A percentile compares a stretch with the other conserved stretches of the same genome.
Evolutionary conservation across 768 basidiomycete species (phyloP).

Genomic region (Mycena kentingensis): DNA sequence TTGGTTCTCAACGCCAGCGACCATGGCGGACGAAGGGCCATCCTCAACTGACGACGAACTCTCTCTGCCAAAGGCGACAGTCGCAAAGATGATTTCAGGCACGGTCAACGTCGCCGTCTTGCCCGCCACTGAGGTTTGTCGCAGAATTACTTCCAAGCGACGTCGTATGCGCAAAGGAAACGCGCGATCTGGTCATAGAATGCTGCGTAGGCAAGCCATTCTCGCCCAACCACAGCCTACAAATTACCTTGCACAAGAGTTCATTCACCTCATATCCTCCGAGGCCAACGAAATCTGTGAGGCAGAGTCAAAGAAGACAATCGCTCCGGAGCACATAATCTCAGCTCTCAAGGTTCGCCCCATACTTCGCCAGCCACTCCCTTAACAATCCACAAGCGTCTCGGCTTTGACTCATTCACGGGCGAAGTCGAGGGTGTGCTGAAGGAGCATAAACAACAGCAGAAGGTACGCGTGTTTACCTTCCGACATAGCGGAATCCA

Average conservation of each 20-base stretch:
- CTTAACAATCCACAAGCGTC: constrained; percentile 57
- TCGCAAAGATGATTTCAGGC: constrained; percentile 96
- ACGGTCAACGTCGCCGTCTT: constrained; percentile 21
- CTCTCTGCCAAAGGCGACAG: constrained; percentile 94
- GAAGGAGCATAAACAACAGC: constrained; percentile 94
- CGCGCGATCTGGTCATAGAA: constrained; percentile 94
- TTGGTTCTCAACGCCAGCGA: constrained; percentile 12
- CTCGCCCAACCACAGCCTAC: neutral
- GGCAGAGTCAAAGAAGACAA: constrained; percentile 97
- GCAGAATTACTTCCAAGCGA: constrained; percentile 89
- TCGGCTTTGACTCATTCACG: constrained; percentile 92
- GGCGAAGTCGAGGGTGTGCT: constrained; percentile 89
- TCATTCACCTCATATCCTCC: constrained; percentile 95
- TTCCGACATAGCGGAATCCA: constrained; percentile 9
- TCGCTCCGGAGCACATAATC: constrained; percentile 96
- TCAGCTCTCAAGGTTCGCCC: constrained; percentile 77
- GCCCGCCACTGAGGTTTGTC: constrained; percentile 12
- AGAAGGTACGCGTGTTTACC: constrained; percentile 62
- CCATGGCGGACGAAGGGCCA: constrained; percentile 91
- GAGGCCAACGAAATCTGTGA: constrained; percentile 99
- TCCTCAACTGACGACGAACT: constrained; percentile 84
- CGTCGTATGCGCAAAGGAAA: constrained; percentile 90
- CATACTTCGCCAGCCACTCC: neutral
- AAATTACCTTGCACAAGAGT: constrained; percentile 61
- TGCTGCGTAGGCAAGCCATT: constrained; percentile 90